phyloP scores from a whole-genome alignment of 2,329 filamentous ascomycete species.

The Aspergillus sp. region DNA sequence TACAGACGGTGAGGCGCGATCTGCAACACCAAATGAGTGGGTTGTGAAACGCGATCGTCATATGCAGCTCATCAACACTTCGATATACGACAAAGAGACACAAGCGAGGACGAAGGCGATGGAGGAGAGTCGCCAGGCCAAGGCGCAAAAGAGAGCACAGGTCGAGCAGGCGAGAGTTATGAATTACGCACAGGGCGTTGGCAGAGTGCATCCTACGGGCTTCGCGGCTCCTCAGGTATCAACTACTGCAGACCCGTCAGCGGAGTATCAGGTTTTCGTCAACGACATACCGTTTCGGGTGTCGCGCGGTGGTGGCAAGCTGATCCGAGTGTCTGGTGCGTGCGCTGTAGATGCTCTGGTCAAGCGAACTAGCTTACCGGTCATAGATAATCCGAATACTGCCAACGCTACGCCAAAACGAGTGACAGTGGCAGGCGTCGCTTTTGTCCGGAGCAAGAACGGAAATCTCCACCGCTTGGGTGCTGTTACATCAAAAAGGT shows the following conservation, averaged over 20 bases:
- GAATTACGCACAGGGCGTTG: conserved; percentile 40
- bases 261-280: conserved; percentile 65
- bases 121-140: conserved; percentile 62
- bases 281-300: conserved; percentile 75
- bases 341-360: conserved; percentile 16
- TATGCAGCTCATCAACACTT: conserved; percentile 79
- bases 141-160: conserved; percentile 58
- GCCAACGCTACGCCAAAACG: conserved; percentile 73
- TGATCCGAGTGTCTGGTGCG: conserved; percentile 73
- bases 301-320: conserved; percentile 76
- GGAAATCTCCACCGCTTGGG: conserved; percentile 82
- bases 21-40: conserved; percentile 55
- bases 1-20: conserved; percentile 31
- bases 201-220: conserved; percentile 19
- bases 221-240: conserved; percentile 27
- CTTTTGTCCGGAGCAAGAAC: conserved; percentile 81
- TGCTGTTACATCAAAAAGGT: conserved; percentile 75
- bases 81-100: conserved; percentile 73
- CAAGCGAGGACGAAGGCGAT: conserved; percentile 70
- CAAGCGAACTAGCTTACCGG: conserved; percentile 49
- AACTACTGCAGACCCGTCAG: conserved; percentile 33
- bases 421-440: conserved; percentile 72
- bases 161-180: conserved; percentile 50
- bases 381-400: conserved; percentile 58
- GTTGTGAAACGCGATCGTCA: conserved; percentile 74